Percentiles rank a stretch among this genome's conserved stretches.
Conservation (phyloP, 2,329 filamentous ascomycete genomes). For the Alternaria sp. region DNA sequence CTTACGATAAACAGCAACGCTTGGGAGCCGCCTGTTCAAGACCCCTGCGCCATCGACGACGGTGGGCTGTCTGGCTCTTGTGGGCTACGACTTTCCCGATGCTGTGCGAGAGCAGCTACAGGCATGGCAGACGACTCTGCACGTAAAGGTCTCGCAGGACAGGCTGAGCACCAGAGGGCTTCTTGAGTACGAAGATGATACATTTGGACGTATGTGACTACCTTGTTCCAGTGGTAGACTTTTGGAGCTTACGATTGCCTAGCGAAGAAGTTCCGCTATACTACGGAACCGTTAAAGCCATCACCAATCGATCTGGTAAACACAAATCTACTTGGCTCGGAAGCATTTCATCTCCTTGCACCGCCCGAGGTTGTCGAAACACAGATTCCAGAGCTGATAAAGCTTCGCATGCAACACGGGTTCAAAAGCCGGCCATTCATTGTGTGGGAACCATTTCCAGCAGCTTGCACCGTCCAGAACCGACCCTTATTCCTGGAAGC, state of each 20-base stretch:
- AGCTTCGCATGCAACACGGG: background rate
- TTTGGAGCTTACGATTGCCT: background rate
- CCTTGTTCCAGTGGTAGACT: background rate
- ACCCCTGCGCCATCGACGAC: background rate
- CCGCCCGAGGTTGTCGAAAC: background rate
- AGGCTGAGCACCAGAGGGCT: background rate
- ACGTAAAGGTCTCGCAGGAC: background rate
- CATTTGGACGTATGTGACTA: background rate
- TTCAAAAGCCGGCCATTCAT: background rate
- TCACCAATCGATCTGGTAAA: background rate
- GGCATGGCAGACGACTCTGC: background rate
- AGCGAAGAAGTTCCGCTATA: background rate
- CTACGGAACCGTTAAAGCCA: background rate
- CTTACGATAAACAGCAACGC: background rate
- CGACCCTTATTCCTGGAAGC: background rate
- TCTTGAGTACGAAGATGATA: background rate
- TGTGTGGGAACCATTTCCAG: background rate
- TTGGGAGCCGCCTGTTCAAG: background rate
- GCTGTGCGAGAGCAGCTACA: background rate
- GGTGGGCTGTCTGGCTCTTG: background rate
- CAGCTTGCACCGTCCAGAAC: background rate
- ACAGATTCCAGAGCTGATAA: background rate
- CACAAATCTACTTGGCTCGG: background rate
- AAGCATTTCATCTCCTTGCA: background rate
- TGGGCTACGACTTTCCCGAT: background rate